phyloP scores from a whole-genome alignment of 2,329 filamentous ascomycete genomes.

The Rhynchosporium secalis region DNA sequence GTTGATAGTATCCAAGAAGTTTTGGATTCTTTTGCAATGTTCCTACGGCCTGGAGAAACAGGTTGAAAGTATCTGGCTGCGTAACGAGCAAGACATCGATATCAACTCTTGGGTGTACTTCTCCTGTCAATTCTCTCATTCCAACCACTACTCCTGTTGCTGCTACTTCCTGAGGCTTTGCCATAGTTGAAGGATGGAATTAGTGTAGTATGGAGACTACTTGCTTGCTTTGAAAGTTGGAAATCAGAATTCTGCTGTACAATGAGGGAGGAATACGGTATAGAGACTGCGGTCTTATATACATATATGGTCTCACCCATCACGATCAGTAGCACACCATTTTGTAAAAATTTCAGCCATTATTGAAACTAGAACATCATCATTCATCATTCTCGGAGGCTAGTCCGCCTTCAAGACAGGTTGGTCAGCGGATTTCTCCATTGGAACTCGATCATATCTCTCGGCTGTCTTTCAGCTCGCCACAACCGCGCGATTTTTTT shows the following conservation, averaged over 20 bases:
- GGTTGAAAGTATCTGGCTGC: constrained; percentile 9
- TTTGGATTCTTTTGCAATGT: constrained; percentile 9
- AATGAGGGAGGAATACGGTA: neutral
- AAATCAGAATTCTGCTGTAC: constrained; percentile 9
- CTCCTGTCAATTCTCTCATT: constrained; percentile 13
- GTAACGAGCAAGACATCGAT: constrained; percentile 7
- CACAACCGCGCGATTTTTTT: constrained; percentile 2
- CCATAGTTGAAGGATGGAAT: constrained; percentile 11
- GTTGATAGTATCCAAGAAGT: constrained; percentile 11
- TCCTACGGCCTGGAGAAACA: constrained; percentile 8
- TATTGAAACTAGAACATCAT: constrained; percentile 6
- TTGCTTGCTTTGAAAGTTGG: constrained; percentile 4
- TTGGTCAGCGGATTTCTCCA: neutral
- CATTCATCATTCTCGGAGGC: constrained; percentile 9
- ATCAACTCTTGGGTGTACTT: constrained; percentile 8
- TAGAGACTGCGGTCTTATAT: constrained; percentile 2
- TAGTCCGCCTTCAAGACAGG: constrained; percentile 5
- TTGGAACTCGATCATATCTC: constrained; percentile 1
- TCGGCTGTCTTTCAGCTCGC: constrained; percentile 1
- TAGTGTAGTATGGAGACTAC: neutral
- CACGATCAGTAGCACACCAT: constrained; percentile 1
- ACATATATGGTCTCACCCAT: constrained; percentile 4
- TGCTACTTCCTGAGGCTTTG: constrained; percentile 14
- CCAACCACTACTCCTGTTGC: constrained; percentile 15
- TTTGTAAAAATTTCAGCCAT: neutral